Evolutionary conservation across 148 eudicot species (phyloP).

Genomic region (Cornus suecica): DNA sequence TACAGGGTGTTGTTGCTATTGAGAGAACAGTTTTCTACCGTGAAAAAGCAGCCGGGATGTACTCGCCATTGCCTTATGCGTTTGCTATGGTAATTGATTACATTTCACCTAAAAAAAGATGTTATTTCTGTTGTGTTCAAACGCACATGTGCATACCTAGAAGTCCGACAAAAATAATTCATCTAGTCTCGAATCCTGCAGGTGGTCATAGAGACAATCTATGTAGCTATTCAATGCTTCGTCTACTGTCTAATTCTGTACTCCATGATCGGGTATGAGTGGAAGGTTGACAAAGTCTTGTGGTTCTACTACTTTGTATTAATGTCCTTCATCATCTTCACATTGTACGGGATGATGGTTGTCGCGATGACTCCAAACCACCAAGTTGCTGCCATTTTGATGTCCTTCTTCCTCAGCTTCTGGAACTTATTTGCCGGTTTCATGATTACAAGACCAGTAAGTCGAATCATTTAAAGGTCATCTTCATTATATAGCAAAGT

Average conservation of each 20-base stretch:
- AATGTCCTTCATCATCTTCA: constrained; percentile 50
- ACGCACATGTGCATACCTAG: neutral
- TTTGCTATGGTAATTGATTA: constrained; percentile 57
- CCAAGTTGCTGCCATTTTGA: constrained; percentile 48
- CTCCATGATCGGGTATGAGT: constrained; percentile 73
- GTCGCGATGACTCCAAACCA: constrained; percentile 59
- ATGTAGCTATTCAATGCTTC: constrained; percentile 35
- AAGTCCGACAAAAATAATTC: too few relatives aligned
- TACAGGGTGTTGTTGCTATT: constrained; percentile 66
- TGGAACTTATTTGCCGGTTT: constrained; percentile 72
- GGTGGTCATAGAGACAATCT: constrained; percentile 56
- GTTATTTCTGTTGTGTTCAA: too few relatives aligned
- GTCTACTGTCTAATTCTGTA: constrained; percentile 43
- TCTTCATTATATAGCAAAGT: neutral
- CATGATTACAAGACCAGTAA: constrained; percentile 48
- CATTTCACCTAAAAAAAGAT: neutral
- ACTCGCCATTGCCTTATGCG: constrained; percentile 74
- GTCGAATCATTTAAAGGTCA: neutral
- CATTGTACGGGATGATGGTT: constrained; percentile 71
- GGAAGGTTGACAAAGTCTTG: constrained; percentile 46
- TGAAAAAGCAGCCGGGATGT: constrained; percentile 94
- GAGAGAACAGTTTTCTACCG: constrained; percentile 86
- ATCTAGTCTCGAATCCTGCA: constrained; percentile 14
- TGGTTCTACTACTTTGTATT: constrained; percentile 56
- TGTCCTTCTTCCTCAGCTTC: constrained; percentile 56